A percentile compares a stretch with the other conserved stretches of the same genome.
These are phyloP conservation scores for Bruguiera sexangula DNA, from an alignment of 345 rosid genomes.

Conservation along the genomic window DNA sequence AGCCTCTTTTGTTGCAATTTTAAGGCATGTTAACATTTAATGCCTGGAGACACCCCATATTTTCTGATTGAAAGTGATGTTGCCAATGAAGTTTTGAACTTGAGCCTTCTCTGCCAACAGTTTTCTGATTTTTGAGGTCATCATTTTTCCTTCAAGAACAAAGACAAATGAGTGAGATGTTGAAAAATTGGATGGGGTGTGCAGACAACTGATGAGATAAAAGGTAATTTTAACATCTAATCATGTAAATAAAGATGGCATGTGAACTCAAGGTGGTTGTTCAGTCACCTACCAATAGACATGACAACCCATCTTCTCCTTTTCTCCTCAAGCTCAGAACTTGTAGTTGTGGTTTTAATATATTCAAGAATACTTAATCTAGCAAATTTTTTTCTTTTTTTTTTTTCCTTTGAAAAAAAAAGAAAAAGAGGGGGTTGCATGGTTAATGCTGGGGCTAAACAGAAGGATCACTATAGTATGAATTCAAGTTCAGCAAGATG, in stretches of 20 bases:
- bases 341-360: background rate
- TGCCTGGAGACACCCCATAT: background rate
- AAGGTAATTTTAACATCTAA: constrained; percentile 15
- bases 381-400: background rate
- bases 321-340: constrained; percentile 2
- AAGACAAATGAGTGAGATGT: constrained; percentile 46
- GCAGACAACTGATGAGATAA: constrained; percentile 27
- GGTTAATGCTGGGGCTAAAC: no score
- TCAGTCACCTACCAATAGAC: constrained; percentile 55
- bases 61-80: constrained; percentile 16
- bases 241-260: constrained; percentile 39
- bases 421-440: no score
- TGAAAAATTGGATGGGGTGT: constrained; percentile 31
- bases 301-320: constrained; percentile 45
- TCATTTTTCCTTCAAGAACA: constrained; percentile 34
- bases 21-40: constrained; percentile 1
- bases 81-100: constrained; percentile 1
- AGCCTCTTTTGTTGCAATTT: constrained; percentile 9
- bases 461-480: no score
- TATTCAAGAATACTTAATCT: background rate
- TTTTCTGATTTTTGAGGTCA: constrained; percentile 6
- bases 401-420: no score
- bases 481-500: no score
- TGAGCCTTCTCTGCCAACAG: constrained; percentile 12
- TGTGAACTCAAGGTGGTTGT: constrained; percentile 55